Percentiles rank a stretch among this genome's conserved stretches.
These are phyloP conservation scores for Pyricularia sp. DNA, from an alignment of 2,329 filamentous ascomycete species.

Conservation along the genomic window DNA sequence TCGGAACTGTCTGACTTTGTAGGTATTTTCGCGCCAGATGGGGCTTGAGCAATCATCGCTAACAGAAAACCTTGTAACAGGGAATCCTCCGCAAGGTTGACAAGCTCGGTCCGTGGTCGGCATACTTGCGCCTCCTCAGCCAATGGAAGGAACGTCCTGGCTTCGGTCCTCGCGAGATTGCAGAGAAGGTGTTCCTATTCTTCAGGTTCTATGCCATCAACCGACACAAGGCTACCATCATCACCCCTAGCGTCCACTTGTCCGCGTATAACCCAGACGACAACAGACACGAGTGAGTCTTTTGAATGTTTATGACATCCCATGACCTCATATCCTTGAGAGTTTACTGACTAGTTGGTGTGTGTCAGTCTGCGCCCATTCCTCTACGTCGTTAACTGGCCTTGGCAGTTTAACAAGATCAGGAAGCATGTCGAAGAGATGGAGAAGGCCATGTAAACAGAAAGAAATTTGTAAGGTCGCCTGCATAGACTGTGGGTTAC, in stretches of 20 bases:
- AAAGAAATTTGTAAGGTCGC: not conserved
- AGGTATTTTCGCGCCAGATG: not conserved
- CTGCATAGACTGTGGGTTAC: not conserved
- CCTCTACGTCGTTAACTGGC: conserved; percentile 24
- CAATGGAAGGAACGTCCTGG: conserved; percentile 21
- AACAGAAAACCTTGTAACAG: not conserved
- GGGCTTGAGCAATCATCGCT: not conserved
- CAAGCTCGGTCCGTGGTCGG: conserved; percentile 26
- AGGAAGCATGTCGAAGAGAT: conserved; percentile 20
- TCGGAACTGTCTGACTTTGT: conserved; percentile 24
- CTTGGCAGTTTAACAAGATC: conserved; percentile 29
- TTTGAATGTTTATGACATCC: not conserved
- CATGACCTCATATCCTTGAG: not conserved
- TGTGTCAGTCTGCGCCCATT: conserved; percentile 21
- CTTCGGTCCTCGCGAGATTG: conserved; percentile 22
- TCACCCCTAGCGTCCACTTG: conserved; percentile 42
- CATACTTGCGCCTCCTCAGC: conserved; percentile 23
- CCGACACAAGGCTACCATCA: conserved; percentile 49
- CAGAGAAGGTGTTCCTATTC: conserved; percentile 29
- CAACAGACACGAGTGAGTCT: conserved; percentile 20
- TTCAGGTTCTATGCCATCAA: conserved; percentile 45
- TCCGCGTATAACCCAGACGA: conserved; percentile 25
- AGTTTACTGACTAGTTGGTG: not conserved
- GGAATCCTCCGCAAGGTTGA: conserved; percentile 23
- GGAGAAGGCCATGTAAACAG: conserved; percentile 14